Evolutionary conservation across 345 rosid genomes (phyloP).

Genomic region (Eucalyptus viminalis): DNA sequence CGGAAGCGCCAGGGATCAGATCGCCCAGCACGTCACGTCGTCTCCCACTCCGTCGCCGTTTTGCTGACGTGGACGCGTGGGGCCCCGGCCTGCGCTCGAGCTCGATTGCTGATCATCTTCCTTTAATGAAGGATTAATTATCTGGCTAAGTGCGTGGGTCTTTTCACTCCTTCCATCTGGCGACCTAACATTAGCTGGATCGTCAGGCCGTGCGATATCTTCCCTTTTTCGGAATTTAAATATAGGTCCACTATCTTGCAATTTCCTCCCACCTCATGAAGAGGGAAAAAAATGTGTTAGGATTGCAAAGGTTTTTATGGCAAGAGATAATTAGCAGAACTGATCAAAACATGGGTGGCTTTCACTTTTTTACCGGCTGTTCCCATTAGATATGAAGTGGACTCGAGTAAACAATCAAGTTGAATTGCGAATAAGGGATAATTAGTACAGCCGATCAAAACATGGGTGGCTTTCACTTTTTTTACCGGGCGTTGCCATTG

Average conservation of each 20-base stretch:
- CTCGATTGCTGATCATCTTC: neutral
- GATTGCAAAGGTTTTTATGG: neutral
- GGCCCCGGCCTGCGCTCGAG: neutral
- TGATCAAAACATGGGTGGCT: neutral
- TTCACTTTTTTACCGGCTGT: neutral
- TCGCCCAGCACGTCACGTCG: conserved; percentile 8
- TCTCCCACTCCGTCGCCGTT: neutral
- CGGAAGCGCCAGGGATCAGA: neutral
- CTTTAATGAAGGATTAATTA: neutral
- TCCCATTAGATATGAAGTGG: neutral
- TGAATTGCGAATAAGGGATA: neutral
- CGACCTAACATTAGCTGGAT: neutral
- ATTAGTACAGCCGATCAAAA: neutral
- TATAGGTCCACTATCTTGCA: neutral
- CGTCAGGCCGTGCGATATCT: neutral
- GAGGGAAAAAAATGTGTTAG: neutral
- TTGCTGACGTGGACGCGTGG: neutral
- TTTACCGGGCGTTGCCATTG: neutral
- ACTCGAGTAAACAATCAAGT: neutral
- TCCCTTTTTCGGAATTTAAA: neutral
- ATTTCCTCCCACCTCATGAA: neutral
- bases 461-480: neutral
- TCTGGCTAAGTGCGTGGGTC: neutral
- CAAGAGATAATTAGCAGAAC: neutral
- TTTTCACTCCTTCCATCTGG: neutral